phyloP scores from a whole-genome alignment of 371 early-diverging fungal species.

The Mortierella sp. region DNA sequence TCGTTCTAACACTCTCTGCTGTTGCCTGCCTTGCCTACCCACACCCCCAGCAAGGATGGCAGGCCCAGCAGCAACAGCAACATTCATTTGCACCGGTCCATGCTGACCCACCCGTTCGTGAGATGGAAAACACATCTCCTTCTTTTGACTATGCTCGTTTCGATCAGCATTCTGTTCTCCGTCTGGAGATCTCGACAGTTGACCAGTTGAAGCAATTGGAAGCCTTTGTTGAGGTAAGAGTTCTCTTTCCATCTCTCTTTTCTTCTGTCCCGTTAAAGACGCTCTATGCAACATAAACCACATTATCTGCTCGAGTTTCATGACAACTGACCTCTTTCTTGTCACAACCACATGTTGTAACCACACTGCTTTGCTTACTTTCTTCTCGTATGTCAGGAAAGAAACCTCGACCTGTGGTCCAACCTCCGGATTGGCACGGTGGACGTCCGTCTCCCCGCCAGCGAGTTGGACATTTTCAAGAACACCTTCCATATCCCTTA shows the following conservation, averaged over 20 bases:
- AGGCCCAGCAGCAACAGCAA: constrained; percentile 11
- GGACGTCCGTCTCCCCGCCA: constrained; percentile 41
- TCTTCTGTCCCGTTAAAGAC: no score
- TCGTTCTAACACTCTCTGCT: constrained; percentile 15
- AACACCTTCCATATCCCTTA: constrained; percentile 11
- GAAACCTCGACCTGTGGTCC: constrained; percentile 52
- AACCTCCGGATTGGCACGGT: constrained; percentile 48
- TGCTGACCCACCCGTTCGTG: background rate
- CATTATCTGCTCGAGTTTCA: no score
- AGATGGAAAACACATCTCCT: constrained; percentile 3
- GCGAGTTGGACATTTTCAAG: constrained; percentile 18
- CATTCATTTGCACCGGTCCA: constrained; percentile 1
- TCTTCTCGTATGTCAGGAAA: constrained; percentile 10
- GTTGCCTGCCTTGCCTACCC: constrained; percentile 11
- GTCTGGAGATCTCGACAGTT: constrained; percentile 28
- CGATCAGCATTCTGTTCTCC: constrained; percentile 38
- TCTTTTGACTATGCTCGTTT: constrained; percentile 36
- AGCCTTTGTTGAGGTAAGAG: constrained; percentile 31
- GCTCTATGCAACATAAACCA: no score
- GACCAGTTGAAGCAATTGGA: constrained; percentile 34
- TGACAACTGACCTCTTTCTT: no score
- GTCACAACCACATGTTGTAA: no score
- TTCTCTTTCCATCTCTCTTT: background rate
- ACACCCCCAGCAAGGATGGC: constrained; percentile 23
- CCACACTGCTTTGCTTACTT: background rate